Base-by-base conservation (phyloP, 805 yeast genomes). In the Ogataea sp. region DNA sequence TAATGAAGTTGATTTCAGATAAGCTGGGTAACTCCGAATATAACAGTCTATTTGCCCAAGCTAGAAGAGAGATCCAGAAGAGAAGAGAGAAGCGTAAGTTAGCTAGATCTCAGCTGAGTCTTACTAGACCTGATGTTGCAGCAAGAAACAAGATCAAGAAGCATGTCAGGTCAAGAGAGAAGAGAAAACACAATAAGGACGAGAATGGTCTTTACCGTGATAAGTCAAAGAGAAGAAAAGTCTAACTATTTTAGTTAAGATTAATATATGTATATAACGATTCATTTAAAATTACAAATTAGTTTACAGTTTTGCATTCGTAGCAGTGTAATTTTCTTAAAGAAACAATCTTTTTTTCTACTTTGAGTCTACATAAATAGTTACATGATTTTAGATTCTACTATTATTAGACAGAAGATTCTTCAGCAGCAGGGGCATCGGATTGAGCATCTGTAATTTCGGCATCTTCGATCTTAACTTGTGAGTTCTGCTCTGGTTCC, bases 101-200 rank as follows among this genome's bases (percentile, higher is more conserved):
- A 0, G 81, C 80, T 53, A 70, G 88, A 41, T 83, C 95, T 0
- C 80, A 83, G 42, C 62, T 86, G 55, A 83, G 87, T 3, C 68
- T 89, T 10, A 73, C 70, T 17, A 83, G 82, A 4, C 97, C 97
- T 1, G 95, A 83, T 14, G 61, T 73, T 32, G 80, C 86, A n/a
- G 93, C 96, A 2, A 73, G 71, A 47, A 75, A 84, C 58, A 85
- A 83, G 62, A 53, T 85, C 52, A 80, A 70, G 61, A 85, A 83
- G 58, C 94, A 89, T 62, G 76, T 70, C 29, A 73, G 80, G 50
- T 71, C 75, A 23, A 77, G 89, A 56, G 93, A 83, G 45, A 84
- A 81, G 67, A 73, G 96, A 58, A 82, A 74, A 54, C 76, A 69
- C 37, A 78, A 73, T 38, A 83, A 75, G 57, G 94, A 85, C 53